Evolutionary conservation across 495 filamentous ascomycete genomes (phyloP), one percentile per base, ranked within the genome.

Genomic region (Friedmanniomyces endolithicus): DNA sequence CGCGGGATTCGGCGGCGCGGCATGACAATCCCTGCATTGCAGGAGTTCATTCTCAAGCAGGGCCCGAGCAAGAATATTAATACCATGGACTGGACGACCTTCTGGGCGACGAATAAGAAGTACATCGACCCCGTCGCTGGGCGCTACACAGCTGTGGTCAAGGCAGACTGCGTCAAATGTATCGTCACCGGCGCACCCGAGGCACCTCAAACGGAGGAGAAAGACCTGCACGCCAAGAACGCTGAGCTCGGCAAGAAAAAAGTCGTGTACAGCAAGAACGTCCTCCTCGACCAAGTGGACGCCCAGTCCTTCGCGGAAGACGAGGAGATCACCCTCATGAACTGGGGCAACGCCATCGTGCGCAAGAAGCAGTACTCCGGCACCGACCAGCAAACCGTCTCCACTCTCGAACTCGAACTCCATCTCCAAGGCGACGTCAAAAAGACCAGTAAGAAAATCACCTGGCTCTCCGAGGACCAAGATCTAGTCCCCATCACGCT

Each of bases 61-160:
- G 90, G 90, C 0, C 89, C 89, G 1, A 87, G 82, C 56, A 83
- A 86, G 62, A 90, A 90, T 70, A 84, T 95, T 43, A 84, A 85
- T 57, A 87, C 86, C 58, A 85, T 90, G 65, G 89, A 95, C 73
- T 95, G 90, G 90, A 81, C 80, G 58, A 75, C 78, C 50, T 87
- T 95, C 75, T 95, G 90, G 90, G 87, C 88, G 9, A 87, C 82
- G 49, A 95, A 96, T 76, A 94, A 92, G 74, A 94, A 94, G 71
- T 83, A 88, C 63, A 94, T 95, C 60, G 90, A 96, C 67, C 90
- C 90, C 1, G 75, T 94, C 55, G 80, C 87, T 20, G 81, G 85
- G 3, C 83, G 90, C 47, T 87, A 90, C 73, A 94, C 87, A 8
- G 88, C 88, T 25, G 76, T 96, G 62, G 67, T 74, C 31, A 78